Percentiles rank a stretch among this genome's conserved stretches.
These are phyloP conservation scores for Triangularia setosa DNA, from an alignment of 2,329 filamentous ascomycete genomes.

Conservation along the genomic window DNA sequence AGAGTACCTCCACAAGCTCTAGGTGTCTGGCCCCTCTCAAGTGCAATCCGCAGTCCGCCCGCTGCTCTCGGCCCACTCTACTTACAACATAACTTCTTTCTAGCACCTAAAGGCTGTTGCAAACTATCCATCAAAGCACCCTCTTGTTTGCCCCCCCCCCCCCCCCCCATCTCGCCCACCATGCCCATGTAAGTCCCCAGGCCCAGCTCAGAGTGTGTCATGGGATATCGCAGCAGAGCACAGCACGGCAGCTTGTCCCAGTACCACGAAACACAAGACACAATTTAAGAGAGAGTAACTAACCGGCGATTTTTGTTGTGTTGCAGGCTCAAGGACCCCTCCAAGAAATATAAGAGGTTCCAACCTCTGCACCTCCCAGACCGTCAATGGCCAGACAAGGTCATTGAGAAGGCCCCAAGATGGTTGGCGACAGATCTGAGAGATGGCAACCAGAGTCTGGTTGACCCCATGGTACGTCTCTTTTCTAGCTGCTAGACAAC, in stretches of 20 bases:
- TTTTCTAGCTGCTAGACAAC: neutral
- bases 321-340: slow-evolving; percentile 68
- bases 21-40: neutral
- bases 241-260: neutral
- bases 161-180: slow-evolving; percentile 17
- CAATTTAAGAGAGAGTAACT: neutral
- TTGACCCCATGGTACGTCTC: slow-evolving; percentile 81
- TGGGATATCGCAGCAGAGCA: slow-evolving; percentile 5
- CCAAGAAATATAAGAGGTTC: slow-evolving; percentile 71
- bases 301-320: slow-evolving; percentile 7
- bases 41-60: neutral
- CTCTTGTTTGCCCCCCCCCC: slow-evolving; percentile 2
- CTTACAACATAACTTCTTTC: neutral
- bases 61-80: neutral
- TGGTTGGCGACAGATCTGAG: slow-evolving; percentile 88
- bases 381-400: slow-evolving; percentile 80
- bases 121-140: neutral
- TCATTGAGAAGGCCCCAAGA: slow-evolving; percentile 76
- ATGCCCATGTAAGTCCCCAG: slow-evolving; percentile 33
- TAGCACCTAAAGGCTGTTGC: neutral
- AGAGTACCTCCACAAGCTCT: neutral
- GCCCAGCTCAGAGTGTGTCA: neutral
- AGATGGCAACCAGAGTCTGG: slow-evolving; percentile 91
- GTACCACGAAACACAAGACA: slow-evolving; percentile 13
- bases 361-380: slow-evolving; percentile 62